Evolutionary conservation across 1,284 basidiomycete species (phyloP).

Genomic region (Cutaneotrichosporon cutaneum): DNA sequence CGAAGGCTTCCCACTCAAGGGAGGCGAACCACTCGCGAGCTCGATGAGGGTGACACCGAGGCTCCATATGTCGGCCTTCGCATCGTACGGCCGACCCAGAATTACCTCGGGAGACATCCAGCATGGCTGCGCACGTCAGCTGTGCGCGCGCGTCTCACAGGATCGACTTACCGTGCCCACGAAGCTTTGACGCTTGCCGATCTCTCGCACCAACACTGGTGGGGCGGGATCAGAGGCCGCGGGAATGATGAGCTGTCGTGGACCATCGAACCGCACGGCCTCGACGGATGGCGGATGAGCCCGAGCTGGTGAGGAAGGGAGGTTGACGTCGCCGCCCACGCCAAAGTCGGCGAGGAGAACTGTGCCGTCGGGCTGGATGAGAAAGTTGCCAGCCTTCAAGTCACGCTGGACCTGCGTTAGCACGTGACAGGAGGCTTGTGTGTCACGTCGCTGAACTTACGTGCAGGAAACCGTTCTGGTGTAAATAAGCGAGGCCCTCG

Average conservation of each 20-base stretch:
- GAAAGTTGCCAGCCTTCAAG: constrained; percentile 76
- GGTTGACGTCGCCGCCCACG: constrained; percentile 57
- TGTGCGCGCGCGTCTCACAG: not conserved
- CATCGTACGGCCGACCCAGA: constrained; percentile 79
- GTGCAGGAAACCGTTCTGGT: constrained; percentile 86
- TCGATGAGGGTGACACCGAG: constrained; percentile 70
- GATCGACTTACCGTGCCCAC: constrained; percentile 66
- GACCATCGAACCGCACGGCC: constrained; percentile 31
- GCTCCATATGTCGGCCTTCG: constrained; percentile 96
- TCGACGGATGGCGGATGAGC: constrained; percentile 24
- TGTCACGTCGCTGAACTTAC: constrained; percentile 28
- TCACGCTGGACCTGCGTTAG: constrained; percentile 35
- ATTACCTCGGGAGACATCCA: constrained; percentile 99
- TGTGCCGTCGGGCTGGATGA: constrained; percentile 73
- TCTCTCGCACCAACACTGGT: constrained; percentile 15
- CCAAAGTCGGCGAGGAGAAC: constrained; percentile 93
- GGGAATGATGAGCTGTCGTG: constrained; percentile 14
- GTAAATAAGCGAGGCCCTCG: constrained; percentile 78
- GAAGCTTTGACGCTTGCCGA: constrained; percentile 80
- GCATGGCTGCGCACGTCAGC: constrained; percentile 59
- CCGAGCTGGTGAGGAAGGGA: constrained; percentile 22
- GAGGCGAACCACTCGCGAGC: constrained; percentile 39
- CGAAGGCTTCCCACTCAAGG: constrained; percentile 16
- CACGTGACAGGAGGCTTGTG: constrained; percentile 1
- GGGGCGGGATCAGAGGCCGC: constrained; percentile 13